Evolutionary conservation across 768 basidiomycete species (phyloP), one percentile per base, ranked within the genome.

Genomic region (Botryobasidium botryosum): DNA sequence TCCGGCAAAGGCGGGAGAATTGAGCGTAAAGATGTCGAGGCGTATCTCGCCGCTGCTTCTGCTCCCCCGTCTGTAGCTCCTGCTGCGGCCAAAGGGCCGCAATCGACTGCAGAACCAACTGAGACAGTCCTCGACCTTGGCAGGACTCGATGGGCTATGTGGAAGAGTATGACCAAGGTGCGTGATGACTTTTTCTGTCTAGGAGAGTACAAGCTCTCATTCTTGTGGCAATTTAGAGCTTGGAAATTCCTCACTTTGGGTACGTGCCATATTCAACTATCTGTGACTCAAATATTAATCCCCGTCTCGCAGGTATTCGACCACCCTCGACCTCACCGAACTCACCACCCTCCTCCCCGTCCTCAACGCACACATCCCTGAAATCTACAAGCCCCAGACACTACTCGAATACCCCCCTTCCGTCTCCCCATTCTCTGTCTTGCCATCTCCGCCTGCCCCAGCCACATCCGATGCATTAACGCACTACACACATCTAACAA

Each of bases 231-330:
- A 44, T 52, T 4, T 52, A 85, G 84, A 84, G 84, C 53, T 67
- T 90, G 43, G 74, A 80, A 53, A 80, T 88, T 51, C 85, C 86
- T 15, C 81, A 81, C 54, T 91, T 91, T 50, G 81, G 83, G 69
- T 77, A 52, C 46, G 72, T 38, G 26, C 24, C 27, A 23, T 4
- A 2, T 31, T 38, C n/a, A 1, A 24, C 5, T 6, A 33, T 2
- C 13, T 25, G 33, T 28, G 12, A 25, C 38, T 32, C n/a, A n/a
- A 23, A 44, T 10, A 8, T 28, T 40, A 29, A 21, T 53, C 43
- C 45, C 40, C 15, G 46, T 17, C 39, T 43, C 18, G 12, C 43
- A 79, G 78, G 51, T 87, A 85, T 54, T 72, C 81, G 2, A 77
- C 80, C 0, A 74, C 70, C 0, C 60, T 88, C 10, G 84, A 88